Evolutionary conservation across 805 yeast genomes (phyloP).

Genomic region (Starmera dryadoides): DNA sequence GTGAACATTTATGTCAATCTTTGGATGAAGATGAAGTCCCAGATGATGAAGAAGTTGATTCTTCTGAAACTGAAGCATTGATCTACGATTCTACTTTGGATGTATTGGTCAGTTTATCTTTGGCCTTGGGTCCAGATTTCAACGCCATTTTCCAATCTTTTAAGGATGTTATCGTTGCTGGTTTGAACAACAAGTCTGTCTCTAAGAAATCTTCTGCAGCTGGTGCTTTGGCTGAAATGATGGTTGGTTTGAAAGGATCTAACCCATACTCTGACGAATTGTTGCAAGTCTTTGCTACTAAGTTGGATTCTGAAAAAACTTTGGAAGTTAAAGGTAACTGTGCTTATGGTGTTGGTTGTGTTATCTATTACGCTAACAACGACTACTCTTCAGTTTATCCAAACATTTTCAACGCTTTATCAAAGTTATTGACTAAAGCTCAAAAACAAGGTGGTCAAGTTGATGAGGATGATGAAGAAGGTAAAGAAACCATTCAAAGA

Average conservation of each 20-base stretch:
- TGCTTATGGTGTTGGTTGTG: constrained; percentile 89
- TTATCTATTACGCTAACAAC: constrained; percentile 38
- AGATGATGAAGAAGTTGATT: constrained; percentile 49
- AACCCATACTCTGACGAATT: constrained; percentile 67
- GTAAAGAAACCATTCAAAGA: constrained; percentile 72
- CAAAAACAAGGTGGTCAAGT: constrained; percentile 54
- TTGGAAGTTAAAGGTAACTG: constrained; percentile 91
- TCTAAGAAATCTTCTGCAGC: constrained; percentile 76
- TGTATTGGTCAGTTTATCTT: constrained; percentile 69
- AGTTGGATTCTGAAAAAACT: constrained; percentile 68
- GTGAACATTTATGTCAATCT: constrained; percentile 78
- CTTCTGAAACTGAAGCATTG: constrained; percentile 56
- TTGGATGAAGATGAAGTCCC: constrained; percentile 63
- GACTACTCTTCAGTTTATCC: constrained; percentile 54
- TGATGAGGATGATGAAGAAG: constrained; percentile 64
- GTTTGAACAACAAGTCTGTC: constrained; percentile 55
- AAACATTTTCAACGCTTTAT: constrained; percentile 57
- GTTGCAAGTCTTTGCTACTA: constrained; percentile 59
- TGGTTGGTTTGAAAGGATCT: constrained; percentile 58
- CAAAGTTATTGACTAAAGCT: constrained; percentile 70
- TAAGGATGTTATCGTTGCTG: constrained; percentile 53
- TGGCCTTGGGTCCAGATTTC: constrained; percentile 76
- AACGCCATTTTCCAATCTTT: constrained; percentile 62
- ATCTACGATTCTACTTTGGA: constrained; percentile 82
- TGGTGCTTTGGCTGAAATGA: constrained; percentile 89